Conservation (phyloP, 2,329 filamentous ascomycete species). For the Chrysoporthe austroafricana region DNA sequence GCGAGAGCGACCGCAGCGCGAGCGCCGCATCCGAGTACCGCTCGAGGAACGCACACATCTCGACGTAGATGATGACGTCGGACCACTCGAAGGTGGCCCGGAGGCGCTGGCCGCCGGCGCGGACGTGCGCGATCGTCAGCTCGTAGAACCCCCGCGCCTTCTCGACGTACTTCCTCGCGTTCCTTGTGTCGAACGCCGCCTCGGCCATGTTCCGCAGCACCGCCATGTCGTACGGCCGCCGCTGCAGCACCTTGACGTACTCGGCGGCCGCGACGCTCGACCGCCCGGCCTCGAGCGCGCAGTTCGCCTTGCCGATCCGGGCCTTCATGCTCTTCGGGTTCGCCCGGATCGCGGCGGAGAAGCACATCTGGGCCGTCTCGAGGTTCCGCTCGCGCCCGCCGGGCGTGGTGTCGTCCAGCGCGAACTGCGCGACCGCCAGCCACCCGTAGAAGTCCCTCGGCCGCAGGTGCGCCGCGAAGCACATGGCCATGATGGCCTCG, state of each 20-base stretch:
- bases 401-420: constrained; percentile 50
- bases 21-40: constrained; percentile 68
- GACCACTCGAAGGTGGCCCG: constrained; percentile 66
- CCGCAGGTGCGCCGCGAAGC: constrained; percentile 65
- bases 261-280: constrained; percentile 58
- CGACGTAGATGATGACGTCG: constrained; percentile 82
- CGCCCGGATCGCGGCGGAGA: constrained; percentile 61
- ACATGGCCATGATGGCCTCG: constrained; percentile 61
- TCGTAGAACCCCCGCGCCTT: constrained; percentile 55
- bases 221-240: constrained; percentile 56
- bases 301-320: constrained; percentile 61
- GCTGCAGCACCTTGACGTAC: constrained; percentile 58
- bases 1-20: constrained; percentile 71
- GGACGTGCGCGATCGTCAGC: constrained; percentile 49
- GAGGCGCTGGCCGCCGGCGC: constrained; percentile 37
- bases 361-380: constrained; percentile 61
- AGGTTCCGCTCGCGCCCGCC: constrained; percentile 54
- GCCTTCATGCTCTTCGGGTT: constrained; percentile 62
- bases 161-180: constrained; percentile 44
- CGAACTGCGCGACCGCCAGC: constrained; percentile 62
- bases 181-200: constrained; percentile 57
- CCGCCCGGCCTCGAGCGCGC: constrained; percentile 60
- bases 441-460: constrained; percentile 64
- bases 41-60: constrained; percentile 71
- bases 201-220: constrained; percentile 61